Percentiles rank a stretch among this genome's conserved stretches.
phyloP scores from a whole-genome alignment of 768 basidiomycete species.

The Russula ochroleuca region DNA sequence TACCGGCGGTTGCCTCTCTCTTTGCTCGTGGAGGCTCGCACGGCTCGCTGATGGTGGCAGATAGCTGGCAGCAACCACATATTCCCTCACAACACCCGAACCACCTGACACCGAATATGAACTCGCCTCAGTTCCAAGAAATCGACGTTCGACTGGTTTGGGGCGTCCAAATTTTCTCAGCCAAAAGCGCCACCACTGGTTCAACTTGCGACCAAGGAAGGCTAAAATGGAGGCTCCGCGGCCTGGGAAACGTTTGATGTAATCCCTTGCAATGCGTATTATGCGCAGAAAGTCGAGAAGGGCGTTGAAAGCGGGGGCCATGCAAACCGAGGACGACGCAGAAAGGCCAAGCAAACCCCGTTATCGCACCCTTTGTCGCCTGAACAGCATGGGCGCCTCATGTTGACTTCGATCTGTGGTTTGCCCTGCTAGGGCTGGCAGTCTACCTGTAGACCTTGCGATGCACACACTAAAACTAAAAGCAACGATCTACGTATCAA shows the following conservation, averaged over 20 bases:
- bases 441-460: too few relatives aligned
- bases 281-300: conserved; percentile 5
- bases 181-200: background rate
- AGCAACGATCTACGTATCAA: too few relatives aligned
- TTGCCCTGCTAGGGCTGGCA: too few relatives aligned
- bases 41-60: conserved; percentile 8
- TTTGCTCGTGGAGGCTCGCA: too few relatives aligned
- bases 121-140: background rate
- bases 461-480: too few relatives aligned
- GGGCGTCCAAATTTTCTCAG: background rate
- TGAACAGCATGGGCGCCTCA: background rate
- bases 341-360: background rate
- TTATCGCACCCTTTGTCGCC: background rate
- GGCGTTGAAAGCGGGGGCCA: conserved; percentile 6
- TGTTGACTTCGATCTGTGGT: background rate
- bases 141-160: background rate
- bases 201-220: conserved; percentile 7
- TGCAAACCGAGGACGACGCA: background rate
- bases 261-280: conserved; percentile 1
- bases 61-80: conserved; percentile 1
- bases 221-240: conserved; percentile 4
- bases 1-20: too few relatives aligned
- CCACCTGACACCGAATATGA: background rate
- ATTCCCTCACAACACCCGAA: conserved; percentile 1
- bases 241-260: background rate